Evolutionary conservation across 1,139 yeast species (phyloP), one percentile per base, ranked within the genome.

Genomic region (Blastobotrys buckinghamii): DNA sequence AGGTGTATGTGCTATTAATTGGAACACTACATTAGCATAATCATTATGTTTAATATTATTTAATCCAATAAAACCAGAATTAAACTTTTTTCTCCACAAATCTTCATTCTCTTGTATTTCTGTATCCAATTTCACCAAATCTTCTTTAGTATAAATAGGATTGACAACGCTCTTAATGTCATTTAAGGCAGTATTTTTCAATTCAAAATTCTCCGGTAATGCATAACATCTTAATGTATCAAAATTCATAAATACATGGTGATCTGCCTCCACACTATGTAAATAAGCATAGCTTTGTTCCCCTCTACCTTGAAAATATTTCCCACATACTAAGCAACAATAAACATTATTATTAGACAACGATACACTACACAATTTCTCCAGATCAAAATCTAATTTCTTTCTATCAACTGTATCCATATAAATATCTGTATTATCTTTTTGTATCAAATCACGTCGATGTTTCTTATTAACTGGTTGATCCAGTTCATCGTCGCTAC

Each of bases 301-400:
- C 1, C 81, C 76, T 24, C 89, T 71, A 0, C 95, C 95, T 57
- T 81, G 84, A 49, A 79, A 75, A 66, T 79, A 86, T 59, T 77
- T 81, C 38, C 94, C 94, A 65, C 95, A 86, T 0, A 74, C 75
- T 33, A 86, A 66, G 59, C 95, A 86, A 37, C 87, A 81, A 60
- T 84, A 83, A 1, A 85, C 76, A 57, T 84, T 82, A 32, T 74
- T 67, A 39, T 73, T 74, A 0, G 86, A 72, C 16, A 85, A 67
- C 0, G 88, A 75, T 0, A 82, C 77, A 50, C 79, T 74, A 63
- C 95, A 86, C 1, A 79, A 64, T 59, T 79, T 79, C 41, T 82
- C 88, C 48, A 76, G 74, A 62, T 85, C 95, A 62, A 86, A 85
- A 60, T 86, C 88, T 8, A 86, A 68, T 7, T 69, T 64, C 27